Evolutionary conservation across 2,329 filamentous ascomycete species (phyloP), one percentile per base, ranked within the genome.

Genomic region (Acrocalymma vagum): DNA sequence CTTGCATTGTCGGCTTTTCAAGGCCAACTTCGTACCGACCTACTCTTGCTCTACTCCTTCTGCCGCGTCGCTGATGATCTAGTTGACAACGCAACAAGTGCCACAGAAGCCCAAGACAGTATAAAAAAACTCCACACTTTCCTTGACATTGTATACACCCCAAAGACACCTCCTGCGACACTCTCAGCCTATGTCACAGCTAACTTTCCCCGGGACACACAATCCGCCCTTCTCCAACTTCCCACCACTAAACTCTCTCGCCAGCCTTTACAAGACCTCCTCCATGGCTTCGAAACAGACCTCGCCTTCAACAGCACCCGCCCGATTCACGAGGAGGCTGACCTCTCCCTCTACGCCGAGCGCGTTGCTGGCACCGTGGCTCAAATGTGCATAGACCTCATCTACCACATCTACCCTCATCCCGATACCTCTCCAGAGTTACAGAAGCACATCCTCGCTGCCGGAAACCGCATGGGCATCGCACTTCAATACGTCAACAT

Each of bases 401-500:
- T 86, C 9, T 83, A 87, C 52, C 71, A 80, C 45, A 81, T 88
- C 55, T 76, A 72, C 39, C 69, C 53, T 22, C 72, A 31, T 47
- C 64, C 45, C 18, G 50, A 65, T 18, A 50, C 63, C 5, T 4
- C 40, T 20, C 42, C 64, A 28, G 67, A 74, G 27, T n/a, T n/a
- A n/a, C 54, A 61, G 38, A 60, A 72, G 10, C 58, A 70, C 3
- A 73, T 88, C 5, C 71, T 85, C 10, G 58, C 71, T 11, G 79
- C 84, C 1, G 85, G 85, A 1, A 74, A 76, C 14, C 73, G 77
- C 18, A 90, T 90, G 86, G 87, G 87, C 0, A 78, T 86, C 22
- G 86, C 87, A 1, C 71, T 90, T n/a, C 87, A 91, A 58, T 89
- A 86, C 54, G 81, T 88, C 55, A 91, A 90, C 58, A 89, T 91